Evolutionary conservation across 306 rosid genomes (phyloP).

Genomic region (Rubus parviflorus): DNA sequence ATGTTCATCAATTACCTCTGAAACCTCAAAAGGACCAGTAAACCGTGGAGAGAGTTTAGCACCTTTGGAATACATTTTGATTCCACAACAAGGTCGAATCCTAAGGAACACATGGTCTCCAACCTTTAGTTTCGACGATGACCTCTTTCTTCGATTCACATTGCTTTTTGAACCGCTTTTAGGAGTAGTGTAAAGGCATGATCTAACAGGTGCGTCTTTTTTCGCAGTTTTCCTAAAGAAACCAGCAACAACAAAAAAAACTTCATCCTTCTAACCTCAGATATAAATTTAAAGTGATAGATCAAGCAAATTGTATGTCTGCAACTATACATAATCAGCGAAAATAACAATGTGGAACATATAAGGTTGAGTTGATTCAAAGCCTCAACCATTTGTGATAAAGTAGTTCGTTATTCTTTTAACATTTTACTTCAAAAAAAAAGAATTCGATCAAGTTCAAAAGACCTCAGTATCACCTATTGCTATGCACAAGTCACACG

Average conservation of each 20-base stretch:
- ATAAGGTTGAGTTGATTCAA: neutral
- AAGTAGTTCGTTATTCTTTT: neutral
- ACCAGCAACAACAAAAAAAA: neutral
- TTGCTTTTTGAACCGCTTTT: neutral
- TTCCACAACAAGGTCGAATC: neutral
- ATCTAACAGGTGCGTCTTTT: neutral
- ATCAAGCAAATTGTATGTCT: neutral
- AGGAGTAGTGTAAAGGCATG: neutral
- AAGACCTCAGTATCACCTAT: neutral
- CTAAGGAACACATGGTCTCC: slow-evolving; percentile 10
- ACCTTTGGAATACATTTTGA: neutral
- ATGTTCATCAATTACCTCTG: too few relatives aligned
- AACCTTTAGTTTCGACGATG: neutral
- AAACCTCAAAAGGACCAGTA: neutral
- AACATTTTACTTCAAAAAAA: neutral
- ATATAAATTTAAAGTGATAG: neutral
- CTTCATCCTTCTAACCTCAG: neutral
- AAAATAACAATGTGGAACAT: neutral
- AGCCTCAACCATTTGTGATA: neutral
- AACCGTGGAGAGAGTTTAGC: neutral
- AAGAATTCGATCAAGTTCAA: neutral
- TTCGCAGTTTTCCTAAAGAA: neutral
- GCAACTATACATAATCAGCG: neutral
- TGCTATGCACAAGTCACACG: neutral
- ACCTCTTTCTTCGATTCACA: neutral